A percentile compares a stretch with the other conserved stretches of the same genome.
phyloP scores from a whole-genome alignment of 192 early-diverging fungal genomes.

The Backusella westeae region DNA sequence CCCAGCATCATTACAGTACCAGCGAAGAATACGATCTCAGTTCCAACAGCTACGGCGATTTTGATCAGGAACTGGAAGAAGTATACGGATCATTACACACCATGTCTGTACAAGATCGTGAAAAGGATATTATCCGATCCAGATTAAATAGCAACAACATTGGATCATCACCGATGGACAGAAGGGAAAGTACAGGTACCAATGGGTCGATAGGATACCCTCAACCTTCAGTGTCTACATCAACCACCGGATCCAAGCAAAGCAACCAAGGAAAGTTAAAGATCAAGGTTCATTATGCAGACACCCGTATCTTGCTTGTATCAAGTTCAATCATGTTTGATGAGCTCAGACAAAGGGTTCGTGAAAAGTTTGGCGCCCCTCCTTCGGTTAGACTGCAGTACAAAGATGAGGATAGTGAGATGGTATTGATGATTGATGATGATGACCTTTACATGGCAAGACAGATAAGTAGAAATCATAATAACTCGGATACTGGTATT shows the following conservation, averaged over 20 bases:
- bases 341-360: conserved; percentile 51
- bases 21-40: not conserved
- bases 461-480: conserved; percentile 49
- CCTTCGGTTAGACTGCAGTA: conserved; percentile 67
- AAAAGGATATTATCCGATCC: conserved; percentile 15
- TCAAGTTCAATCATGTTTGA: conserved; percentile 46
- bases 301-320: conserved; percentile 63
- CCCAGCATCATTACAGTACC: not conserved
- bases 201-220: not conserved
- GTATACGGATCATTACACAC: conserved; percentile 26
- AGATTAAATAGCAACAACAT: conserved; percentile 6
- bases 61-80: conserved; percentile 22
- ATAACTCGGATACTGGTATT: conserved; percentile 33
- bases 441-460: conserved; percentile 84
- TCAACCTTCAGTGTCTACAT: conserved; percentile 19
- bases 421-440: conserved; percentile 87
- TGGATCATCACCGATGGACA: not conserved
- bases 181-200: not conserved
- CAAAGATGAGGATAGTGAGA: conserved; percentile 82
- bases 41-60: conserved; percentile 8
- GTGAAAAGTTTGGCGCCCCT: conserved; percentile 58
- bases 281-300: conserved; percentile 67
- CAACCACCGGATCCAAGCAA: conserved; percentile 8
- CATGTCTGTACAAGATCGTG: conserved; percentile 16
- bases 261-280: conserved; percentile 38